phyloP scores from a whole-genome alignment of 345 rosid genomes.

The Populus davidiana region DNA sequence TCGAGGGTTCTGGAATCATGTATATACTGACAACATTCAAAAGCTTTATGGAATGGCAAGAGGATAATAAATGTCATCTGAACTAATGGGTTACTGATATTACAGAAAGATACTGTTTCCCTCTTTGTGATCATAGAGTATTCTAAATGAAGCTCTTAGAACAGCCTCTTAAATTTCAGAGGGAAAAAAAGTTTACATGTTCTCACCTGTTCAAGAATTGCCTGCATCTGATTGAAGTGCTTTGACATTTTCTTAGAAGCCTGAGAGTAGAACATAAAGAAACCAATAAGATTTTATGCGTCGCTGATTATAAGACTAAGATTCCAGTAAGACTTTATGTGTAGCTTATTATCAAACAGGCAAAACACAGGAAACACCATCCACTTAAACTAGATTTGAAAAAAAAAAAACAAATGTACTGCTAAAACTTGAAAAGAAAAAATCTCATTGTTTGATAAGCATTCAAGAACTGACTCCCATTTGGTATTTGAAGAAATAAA shows the following conservation, averaged over 20 bases:
- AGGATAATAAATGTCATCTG: not conserved
- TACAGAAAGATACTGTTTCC: not conserved
- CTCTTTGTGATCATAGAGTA: not conserved
- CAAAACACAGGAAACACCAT: not conserved
- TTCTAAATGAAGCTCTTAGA: not conserved
- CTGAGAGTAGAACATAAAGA: slow-evolving; percentile 43
- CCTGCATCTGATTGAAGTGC: slow-evolving; percentile 67
- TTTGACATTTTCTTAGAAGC: slow-evolving; percentile 68
- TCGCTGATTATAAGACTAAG: not conserved
- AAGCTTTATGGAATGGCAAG: not conserved
- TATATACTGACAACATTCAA: not conserved
- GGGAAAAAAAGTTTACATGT: not conserved
- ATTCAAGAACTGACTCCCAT: too few species aligned
- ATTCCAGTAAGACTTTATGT: not conserved
- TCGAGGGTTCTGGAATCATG: not conserved
- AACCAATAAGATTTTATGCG: not conserved
- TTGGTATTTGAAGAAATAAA: too few species aligned
- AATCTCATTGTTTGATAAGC: too few species aligned
- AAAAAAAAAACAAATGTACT: too few species aligned
- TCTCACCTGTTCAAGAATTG: slow-evolving; percentile 70
- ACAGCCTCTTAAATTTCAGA: not conserved
- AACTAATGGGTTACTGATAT: not conserved
- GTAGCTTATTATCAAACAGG: not conserved
- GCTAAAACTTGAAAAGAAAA: too few species aligned
- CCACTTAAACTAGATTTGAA: too few species aligned